Evolutionary conservation across 169 alveolate genomes (phyloP), one percentile per base, ranked within the genome.

Genomic region (Babesia bigemina): DNA sequence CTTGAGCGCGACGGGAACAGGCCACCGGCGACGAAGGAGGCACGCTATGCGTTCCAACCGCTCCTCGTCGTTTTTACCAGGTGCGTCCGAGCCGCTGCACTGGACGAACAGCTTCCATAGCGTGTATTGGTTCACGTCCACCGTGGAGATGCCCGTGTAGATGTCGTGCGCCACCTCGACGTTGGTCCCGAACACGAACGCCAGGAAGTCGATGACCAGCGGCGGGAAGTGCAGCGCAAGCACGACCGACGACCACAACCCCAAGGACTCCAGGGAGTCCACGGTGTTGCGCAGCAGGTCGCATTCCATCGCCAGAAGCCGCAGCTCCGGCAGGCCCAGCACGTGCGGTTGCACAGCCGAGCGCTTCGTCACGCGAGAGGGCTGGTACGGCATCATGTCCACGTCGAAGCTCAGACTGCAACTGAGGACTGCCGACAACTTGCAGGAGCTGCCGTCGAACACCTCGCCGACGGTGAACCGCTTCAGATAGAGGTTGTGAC

Each of bases 71-170:
- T 26, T 55, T 17, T 53, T 6, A 12, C 19, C 65, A 28, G 53
- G 57, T n/a, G 9, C 63, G 24, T 71, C 63, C 10, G 47, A 11
- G 9, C 48, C 71, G 9, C 63, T 24, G 17, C 56, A 22, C 47
- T 81, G 79, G 47, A 48, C 53, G 79, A 81, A 14, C 26, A 71
- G 63, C 72, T 42, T 70, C 22, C 61, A 36, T 13, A 81, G 47
- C 24, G 78, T 81, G 55, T 71, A 81, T 36, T 81, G 83, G 63
- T 81, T 81, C 2, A 81, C 65, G 39, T 81, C 83, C 49, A 73
- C 48, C 12, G 65, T 24, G 44, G 42, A 56, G 22, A 81, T 47
- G 62, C 45, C 72, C 14, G 44, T 49, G 79, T 66, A 71, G 24
- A 72, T 48, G 21, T 49, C 56, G 36, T 62, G 62, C 19, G 88